Base-by-base conservation (phyloP, 305 asterid genomes). In the Ajuga reptans region DNA sequence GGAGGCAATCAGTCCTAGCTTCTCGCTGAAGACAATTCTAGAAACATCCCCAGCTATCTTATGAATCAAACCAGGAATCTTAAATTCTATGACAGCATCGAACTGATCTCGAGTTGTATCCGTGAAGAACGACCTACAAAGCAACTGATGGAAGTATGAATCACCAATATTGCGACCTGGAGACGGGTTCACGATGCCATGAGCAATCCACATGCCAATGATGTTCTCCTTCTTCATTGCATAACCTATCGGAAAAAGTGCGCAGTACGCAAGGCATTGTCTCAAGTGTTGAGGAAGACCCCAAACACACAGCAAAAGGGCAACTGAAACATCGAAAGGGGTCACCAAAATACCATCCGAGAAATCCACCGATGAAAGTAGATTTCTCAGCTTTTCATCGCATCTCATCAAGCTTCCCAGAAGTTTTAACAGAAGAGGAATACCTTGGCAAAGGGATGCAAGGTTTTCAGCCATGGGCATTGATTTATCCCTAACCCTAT, bases 231-330 rank as follows among this genome's bases (percentile, higher is more conserved):
- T 53, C 29, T 31, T 5, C 4, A 62, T 1, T 5, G 64, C 36
- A 41, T 41, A 62, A 1, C 71, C 76, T 12, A 11, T 41, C 17
- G 71, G 65, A 0, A 52, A 72, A 10, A 42, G 3, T 3, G 71
- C 55, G 15, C 76, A 72, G 16, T 11, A 62, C 49, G 65, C 56
- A 15, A 72, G 1, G 71, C 70, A 72, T 41, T 51, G 65, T 57
- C 57, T 41, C 31, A 72, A 52, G 4, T 72, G 57, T 2, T 3
- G 27, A 14, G 76, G 71, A 52, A 72, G 57, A 3, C 29, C 64
- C 76, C 64, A 72, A 10, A 72, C 9, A 16, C 49, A 62, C n/a
- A 72, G 21, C 41, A 62, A 47, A 72, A 61, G 2, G 1, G 21
- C 39, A 51, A 29, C 39, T 42, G 71, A 27, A 6, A 3, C 75